Evolutionary conservation across 371 early-diverging fungal genomes (phyloP), one percentile per base, ranked within the genome.

Genomic region (Mucor piriformis): DNA sequence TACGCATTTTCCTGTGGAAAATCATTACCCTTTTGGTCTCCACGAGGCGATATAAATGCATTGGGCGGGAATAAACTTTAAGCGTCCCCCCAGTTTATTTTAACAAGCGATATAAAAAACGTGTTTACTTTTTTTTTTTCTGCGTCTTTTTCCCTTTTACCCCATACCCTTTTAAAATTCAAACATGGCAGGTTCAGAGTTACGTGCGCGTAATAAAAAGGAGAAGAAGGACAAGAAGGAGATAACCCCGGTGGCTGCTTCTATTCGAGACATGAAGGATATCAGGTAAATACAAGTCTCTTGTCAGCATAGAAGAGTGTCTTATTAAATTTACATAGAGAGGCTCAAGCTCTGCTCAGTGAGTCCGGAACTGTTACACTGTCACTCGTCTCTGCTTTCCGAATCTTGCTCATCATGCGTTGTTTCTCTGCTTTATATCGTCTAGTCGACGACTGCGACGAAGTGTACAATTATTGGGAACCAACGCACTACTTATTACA

Each of bases 401-500:
- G 82, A 37, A 33, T 81, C 3, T 65, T 91, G 18, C 67, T 87
- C 25, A 71, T 84, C 8, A 73, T 82, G 1, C 79, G 92, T n/a
- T 71, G 86, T 40, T 68, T 81, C 13, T 85, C 88, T n/a, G 88
- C 86, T n/a, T 62, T 86, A 0, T 87, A 73, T 55, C 82, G 86
- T 27, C 84, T 85, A 48, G 68, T 88, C 24, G 71, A 74, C 10
- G 95, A 97, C 71, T 97, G 96, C 74, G 96, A 97, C 70, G 95
- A 98, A 69, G 92, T 92, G 7, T 97, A 86, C 78, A 97, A 96
- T 80, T 98, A 92, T 72, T 97, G 94, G 94, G 98, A 98, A 68
- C 94, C 96, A 11, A 73, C 87, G 34, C 97, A 97, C 66, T 93
- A 92, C 61, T 70, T 96, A 40, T 86, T 88, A 43, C 84, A 90